phyloP scores from a whole-genome alignment of 495 filamentous ascomycete species.

The Amniculicola lignicola region DNA sequence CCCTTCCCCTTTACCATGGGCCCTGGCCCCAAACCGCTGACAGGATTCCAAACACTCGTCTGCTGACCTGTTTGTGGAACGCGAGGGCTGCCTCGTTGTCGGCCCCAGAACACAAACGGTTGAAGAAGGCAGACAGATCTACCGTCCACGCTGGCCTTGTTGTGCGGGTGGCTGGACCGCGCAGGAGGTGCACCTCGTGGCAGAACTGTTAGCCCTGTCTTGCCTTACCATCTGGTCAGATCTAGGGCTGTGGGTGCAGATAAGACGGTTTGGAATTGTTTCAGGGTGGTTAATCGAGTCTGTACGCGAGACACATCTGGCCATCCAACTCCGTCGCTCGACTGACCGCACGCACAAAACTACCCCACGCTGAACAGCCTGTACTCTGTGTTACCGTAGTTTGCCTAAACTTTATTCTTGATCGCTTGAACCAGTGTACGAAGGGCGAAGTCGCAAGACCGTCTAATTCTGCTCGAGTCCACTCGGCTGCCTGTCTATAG shows the following conservation, averaged over 20 bases:
- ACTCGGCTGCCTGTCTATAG: not conserved
- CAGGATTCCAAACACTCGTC: conserved; percentile 6
- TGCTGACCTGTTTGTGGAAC: not conserved
- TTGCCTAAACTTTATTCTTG: not conserved
- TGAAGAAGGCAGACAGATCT: not conserved
- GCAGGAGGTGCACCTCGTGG: not conserved
- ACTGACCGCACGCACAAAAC: no score
- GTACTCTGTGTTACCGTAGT: not conserved
- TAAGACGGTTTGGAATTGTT: not conserved
- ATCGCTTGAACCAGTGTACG: not conserved
- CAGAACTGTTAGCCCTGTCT: not conserved
- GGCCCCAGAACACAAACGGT: not conserved
- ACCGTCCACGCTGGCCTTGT: not conserved
- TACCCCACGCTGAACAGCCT: no score
- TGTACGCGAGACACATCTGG: no score
- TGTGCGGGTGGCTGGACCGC: no score
- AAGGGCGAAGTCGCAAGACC: not conserved
- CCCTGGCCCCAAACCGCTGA: conserved; percentile 15
- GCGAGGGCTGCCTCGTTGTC: not conserved
- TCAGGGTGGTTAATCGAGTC: no score
- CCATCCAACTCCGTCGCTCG: no score
- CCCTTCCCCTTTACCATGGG: conserved; percentile 6
- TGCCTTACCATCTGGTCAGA: not conserved
- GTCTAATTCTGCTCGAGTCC: not conserved
- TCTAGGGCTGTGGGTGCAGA: not conserved